Evolutionary conservation across 78 protist genomes (phyloP).

Genomic region (Dictyostelium brefeldianum): DNA sequence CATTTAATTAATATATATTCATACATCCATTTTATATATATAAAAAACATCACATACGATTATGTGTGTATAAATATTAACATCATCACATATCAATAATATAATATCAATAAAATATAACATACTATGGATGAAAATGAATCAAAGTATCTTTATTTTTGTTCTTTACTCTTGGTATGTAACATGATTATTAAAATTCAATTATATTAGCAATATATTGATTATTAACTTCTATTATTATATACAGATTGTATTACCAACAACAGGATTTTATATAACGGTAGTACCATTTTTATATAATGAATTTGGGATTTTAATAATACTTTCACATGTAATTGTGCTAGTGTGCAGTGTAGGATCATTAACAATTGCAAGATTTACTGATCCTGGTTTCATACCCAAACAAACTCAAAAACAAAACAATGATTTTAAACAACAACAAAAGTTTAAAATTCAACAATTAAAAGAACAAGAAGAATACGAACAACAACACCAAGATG

Average conservation of each 20-base stretch:
- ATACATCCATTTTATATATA: no score
- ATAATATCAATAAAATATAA: no score
- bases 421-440: background rate
- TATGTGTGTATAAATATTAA: no score
- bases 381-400: slow-evolving; percentile 64
- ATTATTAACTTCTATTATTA: background rate
- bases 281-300: background rate
- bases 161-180: slow-evolving; percentile 15
- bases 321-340: background rate
- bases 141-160: slow-evolving; percentile 18
- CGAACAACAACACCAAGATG: background rate
- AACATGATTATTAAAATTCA: background rate
- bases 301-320: background rate
- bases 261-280: background rate
- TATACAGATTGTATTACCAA: slow-evolving; percentile 29
- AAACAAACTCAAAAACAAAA: background rate
- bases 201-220: background rate
- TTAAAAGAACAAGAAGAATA: background rate
- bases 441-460: slow-evolving; percentile 8
- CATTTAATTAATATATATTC: no score
- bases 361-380: slow-evolving; percentile 25
- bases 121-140: background rate
- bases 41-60: no score
- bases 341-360: background rate
- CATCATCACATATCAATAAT: no score